Percentiles rank a stretch among this genome's conserved stretches.
These are phyloP conservation scores for Phaeosphaeriaceae sp. DNA, from an alignment of 2,329 filamentous ascomycete genomes.

Conservation along the genomic window DNA sequence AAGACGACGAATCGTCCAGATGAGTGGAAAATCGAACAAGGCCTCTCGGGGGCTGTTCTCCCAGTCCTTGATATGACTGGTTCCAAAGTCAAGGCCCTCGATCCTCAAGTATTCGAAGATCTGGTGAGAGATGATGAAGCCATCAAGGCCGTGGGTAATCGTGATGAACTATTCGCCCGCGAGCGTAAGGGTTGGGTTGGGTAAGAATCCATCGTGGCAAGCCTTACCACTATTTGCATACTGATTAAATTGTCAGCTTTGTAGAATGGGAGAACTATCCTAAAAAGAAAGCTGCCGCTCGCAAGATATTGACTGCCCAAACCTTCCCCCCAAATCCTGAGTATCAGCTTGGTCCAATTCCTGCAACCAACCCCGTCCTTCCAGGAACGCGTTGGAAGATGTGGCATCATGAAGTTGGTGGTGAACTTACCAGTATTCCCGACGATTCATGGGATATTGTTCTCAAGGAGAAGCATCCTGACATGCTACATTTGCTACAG, in stretches of 20 bases:
- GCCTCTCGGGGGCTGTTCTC: slow-evolving; percentile 8
- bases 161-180: slow-evolving; percentile 8
- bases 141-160: slow-evolving; percentile 12
- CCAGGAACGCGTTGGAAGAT: slow-evolving; percentile 54
- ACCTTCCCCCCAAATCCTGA: slow-evolving; percentile 45
- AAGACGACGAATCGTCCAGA: slow-evolving; percentile 14
- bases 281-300: slow-evolving; percentile 65
- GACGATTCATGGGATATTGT: slow-evolving; percentile 62
- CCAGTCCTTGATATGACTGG: slow-evolving; percentile 16
- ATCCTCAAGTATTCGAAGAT: slow-evolving; percentile 12
- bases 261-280: slow-evolving; percentile 61
- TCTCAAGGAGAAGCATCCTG: slow-evolving; percentile 51
- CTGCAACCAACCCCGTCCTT: slow-evolving; percentile 52
- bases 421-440: slow-evolving; percentile 49
- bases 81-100: slow-evolving; percentile 6
- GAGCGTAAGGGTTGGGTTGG: slow-evolving; percentile 13
- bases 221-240: slow-evolving; percentile 37
- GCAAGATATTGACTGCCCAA: slow-evolving; percentile 53
- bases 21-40: slow-evolving; percentile 17
- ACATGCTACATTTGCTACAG: slow-evolving; percentile 56
- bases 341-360: slow-evolving; percentile 52
- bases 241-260: slow-evolving; percentile 37
- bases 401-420: slow-evolving; percentile 1
- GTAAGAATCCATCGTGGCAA: slow-evolving; percentile 23
- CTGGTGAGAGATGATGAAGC: slow-evolving; percentile 12